Evolutionary conservation across 345 rosid genomes (phyloP), one percentile per base, ranked within the genome.

Genomic region (Eucalyptus camaldulensis): DNA sequence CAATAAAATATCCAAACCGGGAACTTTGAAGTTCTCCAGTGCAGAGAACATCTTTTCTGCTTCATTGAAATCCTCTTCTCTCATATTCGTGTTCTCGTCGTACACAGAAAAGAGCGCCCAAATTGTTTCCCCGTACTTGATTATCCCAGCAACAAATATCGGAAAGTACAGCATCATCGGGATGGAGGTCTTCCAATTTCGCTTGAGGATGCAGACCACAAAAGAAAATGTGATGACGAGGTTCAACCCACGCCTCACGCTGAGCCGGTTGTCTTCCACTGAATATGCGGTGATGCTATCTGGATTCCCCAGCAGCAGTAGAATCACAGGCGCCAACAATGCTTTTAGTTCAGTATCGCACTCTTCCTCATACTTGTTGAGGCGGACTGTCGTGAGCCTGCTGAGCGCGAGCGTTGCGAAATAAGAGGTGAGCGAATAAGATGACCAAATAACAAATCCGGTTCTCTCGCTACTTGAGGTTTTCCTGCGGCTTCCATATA

Each of bases 271-370:
- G 65, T 91, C 92, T 45, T 91, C 92, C 14, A 89, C 86, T 8
- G 92, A 83, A 21, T 89, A 91, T 19, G 92, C 91, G 9, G 92
- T 88, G n/a, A 91, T 89, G 83, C 86, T 88, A 60, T 91, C 92
- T 6, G 92, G 91, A 49, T 85, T 85, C 44, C 89, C 90, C 15
- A 89, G 89, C 62, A 54, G 91, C 45, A 89, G 45, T 24, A 91
- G 88, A 60, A 91, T 87, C 19, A 91, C 21, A 2, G 91, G 92
- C 19, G 90, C 92, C 89, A 88, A 60, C 81, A 89, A n/a, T 15
- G 87, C 90, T 58, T 85, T 83, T 50, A 88, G 56, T 51, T 88
- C 80, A n/a, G 80, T 45, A 45, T 88, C 87, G 11, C 22, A 88
- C 21, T 88, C 53, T 29, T 88, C 45, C 58, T 50, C 27, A 13